A percentile compares a stretch with the other conserved stretches of the same genome.
phyloP scores from a whole-genome alignment of 768 basidiomycete genomes.

The Phlegmacium glaucopus region DNA sequence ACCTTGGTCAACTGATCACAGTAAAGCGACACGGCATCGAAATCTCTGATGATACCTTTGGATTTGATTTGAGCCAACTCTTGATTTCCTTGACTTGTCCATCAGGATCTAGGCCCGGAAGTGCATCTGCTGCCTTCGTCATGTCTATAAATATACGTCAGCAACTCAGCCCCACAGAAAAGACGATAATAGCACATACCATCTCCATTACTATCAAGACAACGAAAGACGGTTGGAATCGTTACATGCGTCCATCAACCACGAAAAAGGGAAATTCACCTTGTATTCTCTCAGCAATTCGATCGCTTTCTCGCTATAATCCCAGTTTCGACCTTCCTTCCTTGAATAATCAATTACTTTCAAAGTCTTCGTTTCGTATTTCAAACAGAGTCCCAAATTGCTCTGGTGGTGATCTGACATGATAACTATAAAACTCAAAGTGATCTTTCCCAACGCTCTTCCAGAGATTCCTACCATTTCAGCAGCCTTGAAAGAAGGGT shows the following conservation, averaged over 20 bases:
- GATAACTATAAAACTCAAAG: slow-evolving; percentile 90
- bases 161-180: neutral
- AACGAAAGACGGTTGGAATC: slow-evolving; percentile 81
- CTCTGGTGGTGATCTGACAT: slow-evolving; percentile 72
- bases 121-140: slow-evolving; percentile 59
- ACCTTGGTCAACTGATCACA: slow-evolving; percentile 92
- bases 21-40: slow-evolving; percentile 90
- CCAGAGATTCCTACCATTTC: slow-evolving; percentile 71
- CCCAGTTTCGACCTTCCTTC: slow-evolving; percentile 85
- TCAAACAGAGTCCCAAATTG: slow-evolving; percentile 91
- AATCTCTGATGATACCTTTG: slow-evolving; percentile 83
- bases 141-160: slow-evolving; percentile 54
- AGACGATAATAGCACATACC: slow-evolving; percentile 43
- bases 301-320: slow-evolving; percentile 87
- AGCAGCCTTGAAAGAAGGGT: slow-evolving; percentile 75
- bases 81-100: slow-evolving; percentile 73
- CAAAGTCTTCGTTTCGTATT: slow-evolving; percentile 90
- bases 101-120: slow-evolving; percentile 58
- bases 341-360: slow-evolving; percentile 93
- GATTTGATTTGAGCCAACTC: slow-evolving; percentile 81
- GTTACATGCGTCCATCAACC: neutral
- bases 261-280: slow-evolving; percentile 31
- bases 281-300: slow-evolving; percentile 83
- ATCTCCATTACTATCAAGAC: slow-evolving; percentile 69
- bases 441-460: slow-evolving; percentile 84